phyloP scores from a whole-genome alignment of 2,329 filamentous ascomycete genomes.

The Malbranchea zuffiana region DNA sequence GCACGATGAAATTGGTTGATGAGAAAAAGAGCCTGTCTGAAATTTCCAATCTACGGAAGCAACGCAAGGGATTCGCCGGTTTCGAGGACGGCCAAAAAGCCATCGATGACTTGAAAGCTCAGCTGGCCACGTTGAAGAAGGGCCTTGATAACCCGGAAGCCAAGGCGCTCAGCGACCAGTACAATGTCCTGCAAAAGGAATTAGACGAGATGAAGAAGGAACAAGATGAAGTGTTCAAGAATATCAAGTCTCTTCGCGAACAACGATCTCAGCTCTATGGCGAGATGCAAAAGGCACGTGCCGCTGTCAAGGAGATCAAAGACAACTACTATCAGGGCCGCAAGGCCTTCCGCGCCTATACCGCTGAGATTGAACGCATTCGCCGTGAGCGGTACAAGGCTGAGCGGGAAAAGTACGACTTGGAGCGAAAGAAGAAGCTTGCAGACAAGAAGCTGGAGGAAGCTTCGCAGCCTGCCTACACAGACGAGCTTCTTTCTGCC shows the following conservation, averaged over 20 bases:
- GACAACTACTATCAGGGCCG: conserved; percentile 75
- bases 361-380: conserved; percentile 69
- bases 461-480: conserved; percentile 63
- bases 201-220: conserved; percentile 82
- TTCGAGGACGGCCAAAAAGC: conserved; percentile 78
- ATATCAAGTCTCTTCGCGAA: conserved; percentile 70
- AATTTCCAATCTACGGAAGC: conserved; percentile 71
- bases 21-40: conserved; percentile 89
- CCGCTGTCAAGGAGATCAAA: conserved; percentile 73
- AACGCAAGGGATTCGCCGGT: conserved; percentile 78
- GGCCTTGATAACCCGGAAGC: conserved; percentile 81
- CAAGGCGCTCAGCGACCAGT: conserved; percentile 77
- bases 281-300: conserved; percentile 78
- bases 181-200: conserved; percentile 74
- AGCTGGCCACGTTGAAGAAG: conserved; percentile 83
- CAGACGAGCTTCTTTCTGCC: conserved; percentile 82
- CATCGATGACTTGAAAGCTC: conserved; percentile 76
- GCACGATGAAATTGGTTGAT: conserved; percentile 89
- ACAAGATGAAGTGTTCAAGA: conserved; percentile 85
- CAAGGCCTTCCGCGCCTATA: conserved; percentile 72
- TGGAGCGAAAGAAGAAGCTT: conserved; percentile 41
- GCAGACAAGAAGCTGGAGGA: conserved; percentile 45
- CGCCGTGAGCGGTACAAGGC: conserved; percentile 66
- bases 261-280: conserved; percentile 73
- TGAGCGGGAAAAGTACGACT: conserved; percentile 53